phyloP scores from a whole-genome alignment of 371 early-diverging fungal genomes.

The Thermomucor indicae-seudaticae region DNA sequence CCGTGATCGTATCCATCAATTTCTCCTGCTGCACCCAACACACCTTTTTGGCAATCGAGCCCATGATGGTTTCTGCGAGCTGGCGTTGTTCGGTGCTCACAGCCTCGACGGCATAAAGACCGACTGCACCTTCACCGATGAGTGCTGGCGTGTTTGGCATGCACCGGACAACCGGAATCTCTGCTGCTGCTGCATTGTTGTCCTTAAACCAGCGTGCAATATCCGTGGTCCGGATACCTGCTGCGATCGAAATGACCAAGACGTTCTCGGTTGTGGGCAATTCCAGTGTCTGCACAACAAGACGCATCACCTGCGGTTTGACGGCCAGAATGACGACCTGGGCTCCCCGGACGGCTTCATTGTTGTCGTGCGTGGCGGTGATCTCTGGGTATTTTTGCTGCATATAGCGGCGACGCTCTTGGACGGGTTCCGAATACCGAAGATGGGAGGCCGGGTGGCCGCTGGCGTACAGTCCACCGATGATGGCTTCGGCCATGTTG shows the following conservation, averaged over 20 bases:
- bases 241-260: slow-evolving; percentile 84
- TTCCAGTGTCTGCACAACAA: slow-evolving; percentile 58
- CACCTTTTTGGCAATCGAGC: slow-evolving; percentile 68
- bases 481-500: slow-evolving; percentile 92
- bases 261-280: slow-evolving; percentile 7
- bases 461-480: slow-evolving; percentile 75
- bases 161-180: slow-evolving; percentile 62
- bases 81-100: slow-evolving; percentile 61
- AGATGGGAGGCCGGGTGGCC: slow-evolving; percentile 69
- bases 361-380: slow-evolving; percentile 32
- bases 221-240: slow-evolving; percentile 75
- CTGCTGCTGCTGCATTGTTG: slow-evolving; percentile 10
- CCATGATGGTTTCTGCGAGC: slow-evolving; percentile 65
- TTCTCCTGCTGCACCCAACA: slow-evolving; percentile 79
- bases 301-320: slow-evolving; percentile 83
- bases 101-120: slow-evolving; percentile 62
- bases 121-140: slow-evolving; percentile 85
- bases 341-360: slow-evolving; percentile 38
- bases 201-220: slow-evolving; percentile 72
- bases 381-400: slow-evolving; percentile 51
- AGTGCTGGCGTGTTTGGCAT: slow-evolving; percentile 97
- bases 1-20: slow-evolving; percentile 86
- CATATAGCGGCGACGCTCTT: slow-evolving; percentile 62
- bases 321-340: slow-evolving; percentile 85
- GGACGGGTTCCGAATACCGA: slow-evolving; percentile 79